phyloP scores from a whole-genome alignment of 202 grass and related monocot genomes.

The Digitaria exilis region DNA sequence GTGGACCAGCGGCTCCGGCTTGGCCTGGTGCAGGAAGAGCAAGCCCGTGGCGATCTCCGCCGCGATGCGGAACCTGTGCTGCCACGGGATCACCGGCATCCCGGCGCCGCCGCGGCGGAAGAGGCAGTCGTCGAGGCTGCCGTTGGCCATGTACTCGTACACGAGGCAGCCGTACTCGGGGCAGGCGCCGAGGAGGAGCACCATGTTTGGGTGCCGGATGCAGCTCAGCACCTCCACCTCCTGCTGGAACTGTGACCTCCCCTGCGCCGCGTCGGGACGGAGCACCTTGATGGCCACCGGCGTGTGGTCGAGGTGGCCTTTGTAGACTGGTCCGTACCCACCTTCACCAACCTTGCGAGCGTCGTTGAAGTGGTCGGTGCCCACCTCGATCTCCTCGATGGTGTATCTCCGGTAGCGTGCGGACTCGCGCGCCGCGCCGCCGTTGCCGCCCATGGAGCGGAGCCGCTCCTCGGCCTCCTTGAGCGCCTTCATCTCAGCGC shows the following conservation, averaged over 20 bases:
- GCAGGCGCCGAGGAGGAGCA: constrained; percentile 91
- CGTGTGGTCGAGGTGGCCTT: constrained; percentile 85
- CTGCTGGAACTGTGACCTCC: constrained; percentile 89
- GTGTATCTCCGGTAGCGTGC: constrained; percentile 66
- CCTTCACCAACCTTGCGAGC: constrained; percentile 85
- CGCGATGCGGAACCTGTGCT: constrained; percentile 88
- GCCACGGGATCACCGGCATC: constrained; percentile 65
- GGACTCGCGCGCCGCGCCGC: background rate
- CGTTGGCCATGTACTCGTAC: constrained; percentile 94
- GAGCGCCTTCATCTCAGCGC: constrained; percentile 59
- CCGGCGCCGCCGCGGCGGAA: constrained; percentile 55
- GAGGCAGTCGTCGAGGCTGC: constrained; percentile 89
- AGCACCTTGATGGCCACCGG: constrained; percentile 89
- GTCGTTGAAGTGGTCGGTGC: constrained; percentile 69
- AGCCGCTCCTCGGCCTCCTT: constrained; percentile 69
- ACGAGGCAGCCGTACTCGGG: constrained; percentile 94
- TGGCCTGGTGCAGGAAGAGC: constrained; percentile 87
- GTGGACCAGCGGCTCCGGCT: constrained; percentile 95
- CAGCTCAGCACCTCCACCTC: constrained; percentile 95
- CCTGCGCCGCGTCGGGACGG: constrained; percentile 83
- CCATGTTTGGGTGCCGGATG: constrained; percentile 97
- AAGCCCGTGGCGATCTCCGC: constrained; percentile 87
- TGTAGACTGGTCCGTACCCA: constrained; percentile 90
- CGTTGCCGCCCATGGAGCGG: constrained; percentile 20
- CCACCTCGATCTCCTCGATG: constrained; percentile 84